Conservation (phyloP, 257 asterid genomes). For the Solanum sitiens region DNA sequence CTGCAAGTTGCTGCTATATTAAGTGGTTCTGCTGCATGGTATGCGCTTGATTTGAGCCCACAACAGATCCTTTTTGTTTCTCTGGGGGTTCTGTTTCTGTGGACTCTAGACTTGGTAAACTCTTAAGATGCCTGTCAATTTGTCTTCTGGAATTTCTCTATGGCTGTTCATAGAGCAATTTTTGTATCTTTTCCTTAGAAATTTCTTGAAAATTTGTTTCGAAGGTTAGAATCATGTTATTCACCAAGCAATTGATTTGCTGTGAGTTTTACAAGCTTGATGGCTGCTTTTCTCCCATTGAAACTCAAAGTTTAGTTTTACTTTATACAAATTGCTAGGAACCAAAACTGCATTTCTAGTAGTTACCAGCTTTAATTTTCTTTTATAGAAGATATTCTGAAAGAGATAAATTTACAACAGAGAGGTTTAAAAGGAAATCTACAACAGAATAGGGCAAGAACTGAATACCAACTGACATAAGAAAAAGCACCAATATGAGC, state of each 20-base stretch:
- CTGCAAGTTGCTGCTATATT: slow-evolving; percentile 60
- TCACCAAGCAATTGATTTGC: background rate
- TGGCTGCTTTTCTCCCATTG: background rate
- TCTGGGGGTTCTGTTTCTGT: slow-evolving; percentile 59
- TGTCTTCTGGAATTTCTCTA: background rate
- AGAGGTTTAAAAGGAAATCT: background rate
- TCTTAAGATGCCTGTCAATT: background rate
- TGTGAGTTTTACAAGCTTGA: background rate
- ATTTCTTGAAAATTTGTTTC: background rate
- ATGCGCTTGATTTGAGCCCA: slow-evolving; percentile 39
- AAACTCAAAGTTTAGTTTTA: background rate
- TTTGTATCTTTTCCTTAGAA: background rate
- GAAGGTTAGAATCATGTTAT: background rate
- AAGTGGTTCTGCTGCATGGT: slow-evolving; percentile 69
- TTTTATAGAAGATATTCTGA: background rate
- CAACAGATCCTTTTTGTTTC: slow-evolving; percentile 49
- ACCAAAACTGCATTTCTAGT: background rate
- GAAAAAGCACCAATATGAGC: background rate
- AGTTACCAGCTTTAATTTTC: background rate
- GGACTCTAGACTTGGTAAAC: slow-evolving; percentile 85
- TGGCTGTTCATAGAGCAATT: background rate
- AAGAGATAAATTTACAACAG: background rate
- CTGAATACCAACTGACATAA: background rate
- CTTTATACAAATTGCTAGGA: background rate
- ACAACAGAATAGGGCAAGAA: background rate